Evolutionary conservation across 169 alveolate genomes (phyloP), one percentile per base, ranked within the genome.

Genomic region (Plasmodium blacklocki): DNA sequence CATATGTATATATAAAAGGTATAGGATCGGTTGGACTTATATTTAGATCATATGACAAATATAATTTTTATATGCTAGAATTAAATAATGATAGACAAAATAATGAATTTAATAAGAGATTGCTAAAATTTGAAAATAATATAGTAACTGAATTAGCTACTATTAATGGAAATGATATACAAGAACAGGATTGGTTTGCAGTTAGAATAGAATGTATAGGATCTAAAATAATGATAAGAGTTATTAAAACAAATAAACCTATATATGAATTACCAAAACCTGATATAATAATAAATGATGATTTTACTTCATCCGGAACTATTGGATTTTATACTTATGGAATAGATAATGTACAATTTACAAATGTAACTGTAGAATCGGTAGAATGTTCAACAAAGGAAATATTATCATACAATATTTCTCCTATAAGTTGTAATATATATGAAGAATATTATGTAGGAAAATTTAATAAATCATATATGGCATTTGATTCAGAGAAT

Each of bases 81-180:
- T 66, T 94, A 74, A 92, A 67, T 52, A 94, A 94, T 70, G 66
- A 66, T 62, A 39, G 47, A 39, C 66, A 78, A 47, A 97, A 96
- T 49, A 97, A 96, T 43, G 47, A 39, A 39, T 39, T 39, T 39
- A 94, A 73, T 76, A 96, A 96, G 76, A 75, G 98, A 64, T 90
- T 96, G 32, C 72, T 96, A 50, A 83, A 97, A 45, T 93, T 96
- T 64, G 93, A 93, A 50, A 96, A 96, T 67, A 97, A 98, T 14
- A 94, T 74, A 15, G 95, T 96, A 23, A 92, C 92, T 21, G 97
- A 95, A 87, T 76, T 96, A 54, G 96, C 98, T 14, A 93, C 95
- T 14, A 92, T 96, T 39, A 93, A 89, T 14, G 96, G 92, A 56
- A 88, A 93, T 21, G 96, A 95, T 2, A 92, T 88, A 66, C 74